Evolutionary conservation across 495 filamentous ascomycete species (phyloP).

Genomic region (Lepraria neglecta): DNA sequence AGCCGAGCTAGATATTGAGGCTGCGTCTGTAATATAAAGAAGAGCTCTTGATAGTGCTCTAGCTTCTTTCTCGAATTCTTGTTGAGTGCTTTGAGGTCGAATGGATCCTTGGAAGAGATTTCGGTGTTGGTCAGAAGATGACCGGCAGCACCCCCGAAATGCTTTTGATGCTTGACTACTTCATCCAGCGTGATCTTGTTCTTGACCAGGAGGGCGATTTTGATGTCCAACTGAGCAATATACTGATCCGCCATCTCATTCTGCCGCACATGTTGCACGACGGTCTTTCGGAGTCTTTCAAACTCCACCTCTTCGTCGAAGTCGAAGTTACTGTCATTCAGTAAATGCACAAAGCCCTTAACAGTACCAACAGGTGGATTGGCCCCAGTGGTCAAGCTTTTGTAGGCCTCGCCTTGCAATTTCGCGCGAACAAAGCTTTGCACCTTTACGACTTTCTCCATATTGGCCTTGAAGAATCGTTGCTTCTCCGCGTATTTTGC

Average conservation of each 20-base stretch:
- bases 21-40: slow-evolving; percentile 96
- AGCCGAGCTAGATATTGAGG: slow-evolving; percentile 87
- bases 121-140: slow-evolving; percentile 78
- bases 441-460: slow-evolving; percentile 97
- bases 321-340: slow-evolving; percentile 97
- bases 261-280: slow-evolving; percentile 93
- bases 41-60: slow-evolving; percentile 94
- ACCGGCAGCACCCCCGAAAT: slow-evolving; percentile 87
- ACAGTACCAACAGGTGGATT: slow-evolving; percentile 94
- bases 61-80: slow-evolving; percentile 91
- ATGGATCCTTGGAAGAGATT: slow-evolving; percentile 83
- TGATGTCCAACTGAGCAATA: slow-evolving; percentile 96
- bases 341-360: slow-evolving; percentile 93
- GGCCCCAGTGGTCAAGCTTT: slow-evolving; percentile 90
- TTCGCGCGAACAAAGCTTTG: slow-evolving; percentile 92
- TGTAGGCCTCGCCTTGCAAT: slow-evolving; percentile 96
- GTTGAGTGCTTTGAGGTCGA: slow-evolving; percentile 94
- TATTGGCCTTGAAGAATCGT: slow-evolving; percentile 85
- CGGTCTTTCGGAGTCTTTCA: slow-evolving; percentile 82
- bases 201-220: slow-evolving; percentile 96
- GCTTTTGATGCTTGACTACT: slow-evolving; percentile 93
- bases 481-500: slow-evolving; percentile 74
- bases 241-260: slow-evolving; percentile 97
- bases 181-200: slow-evolving; percentile 99
- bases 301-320: slow-evolving; percentile 99